phyloP scores from a whole-genome alignment of 164 flowering plant species.

The Stephania japonica region DNA sequence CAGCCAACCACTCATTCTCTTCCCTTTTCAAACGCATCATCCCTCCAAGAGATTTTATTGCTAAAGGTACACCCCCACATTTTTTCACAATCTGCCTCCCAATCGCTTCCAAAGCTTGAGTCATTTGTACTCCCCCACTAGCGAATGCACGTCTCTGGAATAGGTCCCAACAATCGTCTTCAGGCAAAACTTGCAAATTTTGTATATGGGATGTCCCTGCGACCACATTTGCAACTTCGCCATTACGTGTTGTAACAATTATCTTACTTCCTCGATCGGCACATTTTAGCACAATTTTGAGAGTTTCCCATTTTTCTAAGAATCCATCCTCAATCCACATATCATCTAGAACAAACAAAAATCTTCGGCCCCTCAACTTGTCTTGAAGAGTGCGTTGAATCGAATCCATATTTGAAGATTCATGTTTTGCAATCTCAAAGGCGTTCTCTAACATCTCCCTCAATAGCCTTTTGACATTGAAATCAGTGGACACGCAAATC shows the following conservation, averaged over 20 bases:
- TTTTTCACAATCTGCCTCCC: too few relatives aligned
- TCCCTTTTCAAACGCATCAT: not conserved
- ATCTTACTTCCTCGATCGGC: constrained; percentile 1
- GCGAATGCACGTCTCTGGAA: too few relatives aligned
- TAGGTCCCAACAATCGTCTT: not conserved
- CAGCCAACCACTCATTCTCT: not conserved
- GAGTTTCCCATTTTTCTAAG: not conserved
- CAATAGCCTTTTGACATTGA: not conserved
- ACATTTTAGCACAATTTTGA: not conserved
- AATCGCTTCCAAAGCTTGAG: too few relatives aligned
- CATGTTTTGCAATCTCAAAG: not conserved
- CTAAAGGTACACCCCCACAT: too few relatives aligned
- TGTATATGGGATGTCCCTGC: not conserved
- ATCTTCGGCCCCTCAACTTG: not conserved
- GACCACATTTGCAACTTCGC: not conserved
- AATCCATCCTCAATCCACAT: not conserved
- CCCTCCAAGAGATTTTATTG: too few relatives aligned
- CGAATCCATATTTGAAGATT: not conserved
- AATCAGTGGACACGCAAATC: not conserved
- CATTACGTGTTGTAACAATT: not conserved
- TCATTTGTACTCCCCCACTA: too few relatives aligned
- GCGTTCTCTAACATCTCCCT: not conserved
- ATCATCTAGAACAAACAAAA: constrained; percentile 7
- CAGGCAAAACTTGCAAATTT: not conserved
- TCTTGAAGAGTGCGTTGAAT: not conserved